Evolutionary conservation across 116 monocot species (phyloP).

Genomic region (Zostera marina): DNA sequence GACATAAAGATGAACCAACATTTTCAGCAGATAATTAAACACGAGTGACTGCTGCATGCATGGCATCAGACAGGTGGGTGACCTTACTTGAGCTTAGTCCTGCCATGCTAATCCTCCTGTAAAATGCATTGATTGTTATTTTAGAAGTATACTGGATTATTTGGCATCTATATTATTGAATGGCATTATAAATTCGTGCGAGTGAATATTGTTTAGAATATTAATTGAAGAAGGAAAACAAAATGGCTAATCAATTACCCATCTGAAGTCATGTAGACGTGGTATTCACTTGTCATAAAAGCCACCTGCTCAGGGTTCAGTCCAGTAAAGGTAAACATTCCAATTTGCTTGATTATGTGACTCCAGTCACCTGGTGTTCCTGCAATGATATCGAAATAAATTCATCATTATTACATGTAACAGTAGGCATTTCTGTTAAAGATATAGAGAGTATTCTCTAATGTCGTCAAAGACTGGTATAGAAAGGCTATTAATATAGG

Average conservation of each 20-base stretch:
- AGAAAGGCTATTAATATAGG: too few relatives aligned
- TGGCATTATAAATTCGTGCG: too few relatives aligned
- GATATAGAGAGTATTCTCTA: too few relatives aligned
- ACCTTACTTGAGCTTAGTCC: conserved; percentile 19
- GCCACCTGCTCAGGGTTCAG: conserved; percentile 21
- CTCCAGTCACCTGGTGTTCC: conserved; percentile 32
- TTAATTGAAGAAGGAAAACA: too few relatives aligned
- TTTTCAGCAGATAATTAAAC: neutral
- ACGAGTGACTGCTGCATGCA: conserved; percentile 17
- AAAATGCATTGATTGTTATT: neutral
- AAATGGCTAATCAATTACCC: conserved; percentile 8
- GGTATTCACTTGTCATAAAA: conserved; percentile 23
- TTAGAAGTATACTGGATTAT: too few relatives aligned
- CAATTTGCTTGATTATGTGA: conserved; percentile 31
- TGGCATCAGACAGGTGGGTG: conserved; percentile 16
- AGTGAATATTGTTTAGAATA: too few relatives aligned
- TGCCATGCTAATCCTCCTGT: conserved; percentile 27
- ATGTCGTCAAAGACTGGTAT: too few relatives aligned
- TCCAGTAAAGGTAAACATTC: conserved; percentile 32
- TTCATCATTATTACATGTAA: too few relatives aligned
- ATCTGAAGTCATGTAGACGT: conserved; percentile 30
- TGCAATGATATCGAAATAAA: conserved; percentile 3
- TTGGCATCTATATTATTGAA: too few relatives aligned
- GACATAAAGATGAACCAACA: too few relatives aligned
- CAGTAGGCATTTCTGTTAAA: too few relatives aligned